Evolutionary conservation across 345 rosid genomes (phyloP).

Genomic region (Clausena lansium): DNA sequence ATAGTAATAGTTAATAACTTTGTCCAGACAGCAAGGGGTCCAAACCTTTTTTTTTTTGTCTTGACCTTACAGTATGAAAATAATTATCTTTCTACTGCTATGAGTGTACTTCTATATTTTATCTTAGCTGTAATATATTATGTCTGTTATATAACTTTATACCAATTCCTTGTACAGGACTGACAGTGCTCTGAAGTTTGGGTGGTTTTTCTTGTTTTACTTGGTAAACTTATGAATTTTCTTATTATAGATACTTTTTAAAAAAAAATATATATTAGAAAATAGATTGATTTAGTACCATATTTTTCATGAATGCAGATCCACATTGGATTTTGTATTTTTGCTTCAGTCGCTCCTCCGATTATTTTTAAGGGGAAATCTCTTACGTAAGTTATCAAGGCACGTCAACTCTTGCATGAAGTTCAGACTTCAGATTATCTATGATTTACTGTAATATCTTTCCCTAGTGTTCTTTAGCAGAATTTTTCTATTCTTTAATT

Average conservation of each 20-base stretch:
- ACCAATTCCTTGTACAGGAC: constrained; percentile 59
- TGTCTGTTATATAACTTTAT: not conserved
- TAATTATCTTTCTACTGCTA: not conserved
- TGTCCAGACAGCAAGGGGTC: not conserved
- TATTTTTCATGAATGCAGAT: constrained; percentile 49
- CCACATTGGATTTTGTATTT: constrained; percentile 82
- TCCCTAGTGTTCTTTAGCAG: not conserved
- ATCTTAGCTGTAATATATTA: not conserved
- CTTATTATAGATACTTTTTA: constrained; percentile 3
- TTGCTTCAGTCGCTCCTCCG: constrained; percentile 89
- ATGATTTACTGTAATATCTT: not conserved
- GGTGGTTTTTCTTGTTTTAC: constrained; percentile 83
- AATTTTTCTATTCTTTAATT: not conserved
- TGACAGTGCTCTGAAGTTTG: constrained; percentile 95
- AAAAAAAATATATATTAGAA: constrained; percentile 7
- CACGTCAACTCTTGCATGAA: not conserved
- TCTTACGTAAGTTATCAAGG: constrained; percentile 62
- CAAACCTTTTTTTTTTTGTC: too few relatives aligned
- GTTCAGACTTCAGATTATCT: not conserved
- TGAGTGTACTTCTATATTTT: not conserved
- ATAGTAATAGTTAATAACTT: not conserved
- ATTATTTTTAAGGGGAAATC: constrained; percentile 91
- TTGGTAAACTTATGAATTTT: constrained; percentile 43
- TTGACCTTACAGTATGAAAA: too few relatives aligned
- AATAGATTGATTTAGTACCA: constrained; percentile 14